A percentile compares a stretch with the other conserved stretches of the same genome.
These are phyloP conservation scores for Lineolata rhizophorae DNA, from an alignment of 495 filamentous ascomycete species.

Conservation along the genomic window DNA sequence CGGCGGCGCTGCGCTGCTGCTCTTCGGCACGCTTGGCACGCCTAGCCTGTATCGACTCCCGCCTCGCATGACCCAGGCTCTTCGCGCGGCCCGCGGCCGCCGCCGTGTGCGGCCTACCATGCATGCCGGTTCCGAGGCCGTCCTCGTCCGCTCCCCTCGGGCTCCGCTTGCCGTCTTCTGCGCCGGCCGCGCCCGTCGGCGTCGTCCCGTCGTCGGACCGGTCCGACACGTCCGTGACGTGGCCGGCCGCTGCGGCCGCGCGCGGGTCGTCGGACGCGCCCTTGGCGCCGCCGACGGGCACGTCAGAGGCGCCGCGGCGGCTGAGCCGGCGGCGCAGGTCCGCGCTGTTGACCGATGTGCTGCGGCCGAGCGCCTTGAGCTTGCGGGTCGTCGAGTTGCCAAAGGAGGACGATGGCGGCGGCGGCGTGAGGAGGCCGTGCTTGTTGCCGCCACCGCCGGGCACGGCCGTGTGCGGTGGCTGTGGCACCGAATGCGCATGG, in stretches of 20 bases:
- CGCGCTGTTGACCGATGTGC: constrained; percentile 68
- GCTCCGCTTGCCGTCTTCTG: neutral
- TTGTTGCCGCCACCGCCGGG: too few species aligned
- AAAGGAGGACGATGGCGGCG: too few species aligned
- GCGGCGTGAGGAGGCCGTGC: constrained; percentile 50
- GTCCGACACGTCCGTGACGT: neutral
- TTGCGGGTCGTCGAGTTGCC: too few species aligned
- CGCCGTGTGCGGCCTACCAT: constrained; percentile 26
- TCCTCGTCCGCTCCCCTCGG: neutral
- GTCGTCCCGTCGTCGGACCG: neutral
- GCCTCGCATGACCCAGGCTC: constrained; percentile 71
- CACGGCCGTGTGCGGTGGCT: too few species aligned
- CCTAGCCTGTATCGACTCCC: constrained; percentile 11
- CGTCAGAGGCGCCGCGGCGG: constrained; percentile 33
- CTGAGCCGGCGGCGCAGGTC: constrained; percentile 45
- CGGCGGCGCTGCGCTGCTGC: neutral
- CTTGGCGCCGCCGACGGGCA: constrained; percentile 18
- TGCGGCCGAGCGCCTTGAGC: constrained; percentile 48
- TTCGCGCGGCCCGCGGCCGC: constrained; percentile 35
- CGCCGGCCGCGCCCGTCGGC: neutral
- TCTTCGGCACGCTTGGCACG: neutral
- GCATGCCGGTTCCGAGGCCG: too few species aligned
- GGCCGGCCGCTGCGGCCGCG: neutral
- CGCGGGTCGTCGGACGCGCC: neutral
- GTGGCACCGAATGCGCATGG: too few species aligned